Base-by-base conservation (phyloP, 2,329 filamentous ascomycete genomes). In the Chalaropsis thielavioides region DNA sequence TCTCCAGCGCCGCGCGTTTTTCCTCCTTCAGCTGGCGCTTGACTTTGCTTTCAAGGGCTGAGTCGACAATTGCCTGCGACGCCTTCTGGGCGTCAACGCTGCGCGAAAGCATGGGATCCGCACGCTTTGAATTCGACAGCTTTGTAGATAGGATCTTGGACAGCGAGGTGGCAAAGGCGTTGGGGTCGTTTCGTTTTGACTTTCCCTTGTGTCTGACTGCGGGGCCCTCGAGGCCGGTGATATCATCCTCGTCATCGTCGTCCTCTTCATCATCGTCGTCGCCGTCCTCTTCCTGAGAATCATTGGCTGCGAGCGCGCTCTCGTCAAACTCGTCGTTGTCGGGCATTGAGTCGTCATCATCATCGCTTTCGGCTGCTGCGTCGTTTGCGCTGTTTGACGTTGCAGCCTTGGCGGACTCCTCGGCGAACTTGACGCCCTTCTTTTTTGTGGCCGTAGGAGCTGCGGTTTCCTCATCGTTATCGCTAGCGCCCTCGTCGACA, bases 121-220 rank as follows among this genome's bases (percentile, higher is more conserved):
- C 81, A 27, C 92, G 88, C 72, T 90, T 90, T 40, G 88, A 83
- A 7, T 83, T 85, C 1, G 91, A 87, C 10, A 97, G 81, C 76
- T 97, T 97, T 61, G 90, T 92, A 65, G 85, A 86, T 56, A 99
- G 81, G 73, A 99, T 96, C 75, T 94, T 95, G 70, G 89, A 88
- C 71, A 99, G 90, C 62, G 91, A 96, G 1, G 87, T 95, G 27
- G 92, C 90, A 74, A 99, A 97, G 63, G 90, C 91, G 68, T 82
- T 79, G 2, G 94, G 92, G 75, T 99, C 92, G 76, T 96, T 95
- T 72, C 92, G 87, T 77, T 97, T 97, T 15, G 86, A 84, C 71
- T 84, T 88, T 72, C 68, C 76, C 75, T 59, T 70, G 72, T 13
- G 71, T 10, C 35, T 44, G 44, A 44, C 43, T 6, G 61, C 54